Evolutionary conservation across 495 filamentous ascomycete species (phyloP), one percentile per base, ranked within the genome.

Genomic region (Hypoxylon subgilvum): DNA sequence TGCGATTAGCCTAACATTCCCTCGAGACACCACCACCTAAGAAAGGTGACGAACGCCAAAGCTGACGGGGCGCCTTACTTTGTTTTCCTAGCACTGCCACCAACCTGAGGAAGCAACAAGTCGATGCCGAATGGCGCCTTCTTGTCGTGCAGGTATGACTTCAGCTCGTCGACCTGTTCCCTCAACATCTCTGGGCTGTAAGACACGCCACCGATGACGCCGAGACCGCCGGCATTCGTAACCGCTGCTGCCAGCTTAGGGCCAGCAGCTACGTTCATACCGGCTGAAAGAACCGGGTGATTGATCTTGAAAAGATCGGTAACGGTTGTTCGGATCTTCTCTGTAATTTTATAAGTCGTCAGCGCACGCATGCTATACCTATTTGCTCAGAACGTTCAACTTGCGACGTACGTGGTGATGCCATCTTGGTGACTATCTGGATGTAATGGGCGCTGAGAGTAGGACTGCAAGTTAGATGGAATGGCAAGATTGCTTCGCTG

Each of bases 41-140:
- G 31, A n/a, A 18, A 9, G 17, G 28, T 12, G 25, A 31, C 10
- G 16, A 28, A 10, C 6, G 18, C 4, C 5, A 14, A 7, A 13
- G 13, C 3, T 4, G 34, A 13, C 4, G 22, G 28, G 16, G 66
- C 84, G 71, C n/a, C n/a, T n/a, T 79, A 94, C 91, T 96, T 96
- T 47, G 92, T 96, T 80, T 96, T 96, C 58, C 94, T 83, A 42
- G 94, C 94, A 67, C 80, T 88, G 61, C 92, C 95, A 41, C 94
- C 94, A 49, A 98, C 90, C 75, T 97, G 92, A 43, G 94, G 94
- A 10, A 98, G 82, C 45, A 97, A 78, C 31, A 98, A 83, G 76
- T 98, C 94, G 35, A 98, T 94, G 68, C 94, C 94, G 73, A 98
- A 98, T 5, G 94, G 95, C n/a, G 93, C 94, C 47, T 90, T 96